These are phyloP conservation scores for Apostasia ramifera DNA, from an alignment of 106 monocot genomes.

Conservation along the genomic window DNA sequence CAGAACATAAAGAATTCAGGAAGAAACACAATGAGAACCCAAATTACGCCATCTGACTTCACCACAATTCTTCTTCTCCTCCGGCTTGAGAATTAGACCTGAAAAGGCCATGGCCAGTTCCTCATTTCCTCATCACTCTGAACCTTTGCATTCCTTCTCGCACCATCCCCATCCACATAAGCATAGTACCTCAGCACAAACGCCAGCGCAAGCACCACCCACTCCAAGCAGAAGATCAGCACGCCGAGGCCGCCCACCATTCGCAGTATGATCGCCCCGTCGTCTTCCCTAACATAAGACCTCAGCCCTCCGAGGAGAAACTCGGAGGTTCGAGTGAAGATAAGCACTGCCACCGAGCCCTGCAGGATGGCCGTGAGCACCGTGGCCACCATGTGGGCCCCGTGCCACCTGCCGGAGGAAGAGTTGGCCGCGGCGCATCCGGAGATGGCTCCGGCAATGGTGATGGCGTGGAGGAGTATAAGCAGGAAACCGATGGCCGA, in stretches of 20 bases:
- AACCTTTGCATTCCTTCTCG: constrained; percentile 41
- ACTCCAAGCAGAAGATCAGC: constrained; percentile 75
- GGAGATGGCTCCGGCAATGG: constrained; percentile 54
- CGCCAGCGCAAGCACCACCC: constrained; percentile 62
- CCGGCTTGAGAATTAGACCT: constrained; percentile 30
- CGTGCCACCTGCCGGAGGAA: constrained; percentile 48
- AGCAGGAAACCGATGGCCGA: constrained; percentile 66
- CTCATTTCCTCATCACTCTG: constrained; percentile 33
- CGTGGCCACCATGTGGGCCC: constrained; percentile 75
- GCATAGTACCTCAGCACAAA: constrained; percentile 76
- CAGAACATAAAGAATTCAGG: not conserved
- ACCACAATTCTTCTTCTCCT: not conserved
- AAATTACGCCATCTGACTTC: not conserved
- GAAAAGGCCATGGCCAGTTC: constrained; percentile 77
- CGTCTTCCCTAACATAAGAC: constrained; percentile 70
- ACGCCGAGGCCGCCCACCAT: constrained; percentile 78
- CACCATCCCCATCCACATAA: constrained; percentile 40
- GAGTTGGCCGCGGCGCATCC: constrained; percentile 32
- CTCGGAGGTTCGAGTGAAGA: constrained; percentile 58
- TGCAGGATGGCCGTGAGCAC: constrained; percentile 90
- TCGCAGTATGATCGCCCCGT: constrained; percentile 55
- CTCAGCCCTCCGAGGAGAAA: constrained; percentile 48
- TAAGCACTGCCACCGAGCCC: constrained; percentile 62
- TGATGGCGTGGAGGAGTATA: constrained; percentile 77
- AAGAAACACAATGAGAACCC: not conserved